Conservation (phyloP, 208 protist species). For the Trypanosoma avium region DNA sequence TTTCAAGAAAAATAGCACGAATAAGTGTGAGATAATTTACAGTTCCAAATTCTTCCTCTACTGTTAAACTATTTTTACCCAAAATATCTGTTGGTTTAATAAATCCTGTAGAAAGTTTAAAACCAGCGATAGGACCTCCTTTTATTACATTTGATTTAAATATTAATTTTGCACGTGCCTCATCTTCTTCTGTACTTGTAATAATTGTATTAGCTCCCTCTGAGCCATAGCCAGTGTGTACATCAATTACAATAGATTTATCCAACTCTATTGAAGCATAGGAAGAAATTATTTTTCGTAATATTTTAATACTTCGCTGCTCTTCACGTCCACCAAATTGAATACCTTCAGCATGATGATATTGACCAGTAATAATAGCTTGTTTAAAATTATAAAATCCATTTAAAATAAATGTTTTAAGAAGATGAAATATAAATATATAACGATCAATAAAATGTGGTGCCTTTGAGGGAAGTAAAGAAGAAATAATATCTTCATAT, state of each 20-base stretch:
- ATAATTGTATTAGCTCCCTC: conserved; percentile 74
- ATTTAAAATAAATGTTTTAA: conserved; percentile 31
- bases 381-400: conserved; percentile 48
- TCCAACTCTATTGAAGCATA: conserved; percentile 32
- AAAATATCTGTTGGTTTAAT: conserved; percentile 44
- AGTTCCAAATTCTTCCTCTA: conserved; percentile 83
- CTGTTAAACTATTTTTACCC: conserved; percentile 41
- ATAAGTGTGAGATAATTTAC: conserved; percentile 51
- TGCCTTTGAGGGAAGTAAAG: conserved; percentile 31
- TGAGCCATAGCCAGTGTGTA: conserved; percentile 69
- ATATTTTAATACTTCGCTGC: conserved; percentile 55
- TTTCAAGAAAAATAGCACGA: conserved; percentile 65
- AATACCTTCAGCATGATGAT: conserved; percentile 68
- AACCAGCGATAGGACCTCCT: conserved; percentile 36
- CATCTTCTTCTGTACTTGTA: conserved; percentile 32
- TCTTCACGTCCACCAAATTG: conserved; percentile 70
- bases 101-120: conserved; percentile 43
- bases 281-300: conserved; percentile 48
- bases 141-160: conserved; percentile 28
- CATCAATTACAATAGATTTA: conserved; percentile 66
- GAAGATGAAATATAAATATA: conserved; percentile 40
- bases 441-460: conserved; percentile 78
- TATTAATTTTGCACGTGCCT: conserved; percentile 18
- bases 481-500: conserved; percentile 43
- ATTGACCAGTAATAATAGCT: conserved; percentile 64